Conservation (phyloP, 176 grass and related monocot species). For the Ampelocalamus luodianensis region DNA sequence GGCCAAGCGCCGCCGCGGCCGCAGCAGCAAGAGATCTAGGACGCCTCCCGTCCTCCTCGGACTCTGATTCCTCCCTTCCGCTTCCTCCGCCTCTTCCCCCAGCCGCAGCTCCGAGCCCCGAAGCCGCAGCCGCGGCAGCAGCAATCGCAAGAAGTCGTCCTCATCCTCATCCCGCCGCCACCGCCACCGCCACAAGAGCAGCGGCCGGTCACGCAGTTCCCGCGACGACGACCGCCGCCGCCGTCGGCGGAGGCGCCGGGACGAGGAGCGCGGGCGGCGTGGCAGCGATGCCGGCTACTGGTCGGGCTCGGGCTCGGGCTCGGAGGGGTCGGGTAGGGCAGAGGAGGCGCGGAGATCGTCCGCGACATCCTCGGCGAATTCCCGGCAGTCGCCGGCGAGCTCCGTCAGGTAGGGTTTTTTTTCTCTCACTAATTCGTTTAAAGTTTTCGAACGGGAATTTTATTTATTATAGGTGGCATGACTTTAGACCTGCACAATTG, state of each 20-base stretch:
- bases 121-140: constrained; percentile 46
- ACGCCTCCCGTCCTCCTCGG: constrained; percentile 6
- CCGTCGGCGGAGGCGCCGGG: constrained; percentile 15
- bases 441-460: not conserved
- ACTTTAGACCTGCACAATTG: not conserved
- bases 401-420: constrained; percentile 59
- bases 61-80: constrained; percentile 24
- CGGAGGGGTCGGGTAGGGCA: constrained; percentile 30
- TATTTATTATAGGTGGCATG: not conserved
- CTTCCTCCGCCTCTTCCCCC: constrained; percentile 36
- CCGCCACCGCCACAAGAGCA: constrained; percentile 45
- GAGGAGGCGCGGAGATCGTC: constrained; percentile 68
- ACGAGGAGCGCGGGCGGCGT: constrained; percentile 26
- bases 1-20: constrained; percentile 42
- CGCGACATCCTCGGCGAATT: constrained; percentile 63
- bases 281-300: not conserved
- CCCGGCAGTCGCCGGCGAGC: constrained; percentile 55
- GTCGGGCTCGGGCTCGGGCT: constrained; percentile 45
- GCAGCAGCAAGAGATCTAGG: constrained; percentile 54
- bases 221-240: constrained; percentile 41
- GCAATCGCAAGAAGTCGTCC: constrained; percentile 42
- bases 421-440: not conserved
- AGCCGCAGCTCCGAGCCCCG: constrained; percentile 55
- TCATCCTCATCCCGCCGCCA: constrained; percentile 43
- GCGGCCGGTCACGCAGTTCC: constrained; percentile 46